These are phyloP conservation scores for Chlorella sp. DNA, from an alignment of 139 green algal species.

Conservation along the genomic window DNA sequence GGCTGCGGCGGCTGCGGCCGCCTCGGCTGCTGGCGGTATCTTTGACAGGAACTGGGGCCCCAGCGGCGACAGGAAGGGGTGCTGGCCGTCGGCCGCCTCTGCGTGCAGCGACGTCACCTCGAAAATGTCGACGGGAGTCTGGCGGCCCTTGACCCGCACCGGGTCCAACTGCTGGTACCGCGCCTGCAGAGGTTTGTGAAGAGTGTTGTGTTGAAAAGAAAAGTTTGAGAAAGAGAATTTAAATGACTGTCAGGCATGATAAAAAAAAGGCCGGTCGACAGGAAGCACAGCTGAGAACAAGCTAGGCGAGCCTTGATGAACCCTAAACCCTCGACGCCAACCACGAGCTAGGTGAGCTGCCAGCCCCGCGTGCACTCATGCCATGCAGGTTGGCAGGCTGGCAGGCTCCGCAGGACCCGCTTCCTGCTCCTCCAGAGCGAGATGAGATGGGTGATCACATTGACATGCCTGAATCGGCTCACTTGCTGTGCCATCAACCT, in stretches of 20 bases:
- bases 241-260: too few relatives aligned
- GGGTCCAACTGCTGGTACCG: conserved; percentile 52
- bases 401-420: too few relatives aligned
- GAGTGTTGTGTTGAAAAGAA: neutral
- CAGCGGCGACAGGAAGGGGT: neutral
- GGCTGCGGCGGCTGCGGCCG: neutral
- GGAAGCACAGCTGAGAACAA: neutral
- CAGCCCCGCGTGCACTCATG: too few relatives aligned
- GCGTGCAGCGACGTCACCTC: conserved; percentile 11
- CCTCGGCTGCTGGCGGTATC: neutral
- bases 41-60: neutral
- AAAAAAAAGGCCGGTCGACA: too few relatives aligned
- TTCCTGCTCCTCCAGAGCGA: too few relatives aligned
- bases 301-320: too few relatives aligned
- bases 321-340: too few relatives aligned
- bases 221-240: too few relatives aligned
- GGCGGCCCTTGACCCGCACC: conserved; percentile 70
- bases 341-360: too few relatives aligned
- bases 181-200: neutral
- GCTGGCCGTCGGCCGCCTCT: neutral
- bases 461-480: neutral
- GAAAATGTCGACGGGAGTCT: conserved; percentile 53
- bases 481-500: neutral
- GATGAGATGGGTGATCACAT: too few relatives aligned
- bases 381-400: too few relatives aligned